Evolutionary conservation across 2,329 filamentous ascomycete species (phyloP), one percentile per base, ranked within the genome.

Genomic region (Sporothrix globosa): DNA sequence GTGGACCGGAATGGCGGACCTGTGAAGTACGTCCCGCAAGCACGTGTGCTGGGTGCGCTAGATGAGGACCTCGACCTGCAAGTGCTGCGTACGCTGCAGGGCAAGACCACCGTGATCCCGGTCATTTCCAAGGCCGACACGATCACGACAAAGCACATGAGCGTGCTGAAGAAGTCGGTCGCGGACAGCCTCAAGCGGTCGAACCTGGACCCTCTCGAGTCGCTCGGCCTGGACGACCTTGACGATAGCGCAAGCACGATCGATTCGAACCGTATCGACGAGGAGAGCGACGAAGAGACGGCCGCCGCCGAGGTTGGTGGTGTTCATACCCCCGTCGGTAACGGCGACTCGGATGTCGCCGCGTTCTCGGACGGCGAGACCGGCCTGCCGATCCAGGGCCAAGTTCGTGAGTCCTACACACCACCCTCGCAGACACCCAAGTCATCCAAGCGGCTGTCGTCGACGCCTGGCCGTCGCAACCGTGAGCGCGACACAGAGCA

Each of bases 111-210:
- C 0, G 93, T 98, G 71, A 92, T 99, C 61, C 96, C 96, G 0
- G 90, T 99, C 71, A 95, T 99, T 77, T 92, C 93, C 78, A 99
- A 99, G 82, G 95, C 96, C 52, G 96, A 99, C 79, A 97, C 94
- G 17, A 91, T 98, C 76, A 98, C 96, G n/a, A 90, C 91, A 0
- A 91, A 92, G 68, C 96, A 99, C 81, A 98, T 98, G 96, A 85
- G 88, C 60, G 90, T 92, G 76, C 86, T 99, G 74, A 97, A 97
- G 84, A 93, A 91, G 81, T 90, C 91, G 14, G 94, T 99, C 46
- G 96, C 92, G 89, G 88, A 92, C 69, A 94, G 91, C 75, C 85
- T 99, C 73, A 95, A 96, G 81, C 89, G 89, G 76, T 90, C 93
- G 17, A 92, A 91, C 74, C 85, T 99, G 69, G 94, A 99, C 77